Evolutionary conservation across 108 stramenopile genomes (phyloP).

Genomic region (Cylindrotheca fusiformis): DNA sequence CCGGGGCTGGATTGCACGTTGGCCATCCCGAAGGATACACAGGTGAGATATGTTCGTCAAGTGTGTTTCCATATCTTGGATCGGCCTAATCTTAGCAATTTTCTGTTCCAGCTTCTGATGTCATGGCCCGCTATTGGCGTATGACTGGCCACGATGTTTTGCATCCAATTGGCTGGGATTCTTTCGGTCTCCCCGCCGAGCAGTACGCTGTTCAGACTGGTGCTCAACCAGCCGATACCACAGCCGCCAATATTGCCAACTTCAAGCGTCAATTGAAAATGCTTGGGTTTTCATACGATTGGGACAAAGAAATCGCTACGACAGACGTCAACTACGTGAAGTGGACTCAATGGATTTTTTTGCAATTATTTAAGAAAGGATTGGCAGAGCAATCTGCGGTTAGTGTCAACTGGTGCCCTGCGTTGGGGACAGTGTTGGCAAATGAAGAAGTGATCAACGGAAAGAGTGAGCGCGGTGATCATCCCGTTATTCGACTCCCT

Average conservation of each 20-base stretch:
- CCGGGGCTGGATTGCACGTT: conserved; percentile 95
- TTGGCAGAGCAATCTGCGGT: conserved; percentile 88
- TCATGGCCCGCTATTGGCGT: conserved; percentile 97
- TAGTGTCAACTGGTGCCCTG: conserved; percentile 97
- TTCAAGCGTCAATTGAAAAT: conserved; percentile 95
- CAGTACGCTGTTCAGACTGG: conserved; percentile 98
- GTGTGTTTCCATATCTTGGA: background rate
- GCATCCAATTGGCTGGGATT: conserved; percentile 99
- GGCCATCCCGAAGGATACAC: conserved; percentile 98
- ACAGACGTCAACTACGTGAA: conserved; percentile 93
- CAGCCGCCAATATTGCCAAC: conserved; percentile 90
- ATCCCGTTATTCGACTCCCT: conserved; percentile 88
- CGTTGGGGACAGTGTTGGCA: conserved; percentile 95
- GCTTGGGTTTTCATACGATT: conserved; percentile 97
- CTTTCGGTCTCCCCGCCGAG: conserved; percentile 99
- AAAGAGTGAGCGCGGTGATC: conserved; percentile 91
- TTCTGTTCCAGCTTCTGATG: conserved; percentile 80
- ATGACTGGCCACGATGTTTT: conserved; percentile 96
- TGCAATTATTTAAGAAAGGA: conserved; percentile 86
- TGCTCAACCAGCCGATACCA: conserved; percentile 93
- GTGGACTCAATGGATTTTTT: conserved; percentile 99
- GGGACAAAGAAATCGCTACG: conserved; percentile 95
- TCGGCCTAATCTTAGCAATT: conserved; percentile 7
- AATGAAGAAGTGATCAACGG: conserved; percentile 99
- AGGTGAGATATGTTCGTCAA: conserved; percentile 35